Base-by-base conservation (phyloP, 306 rosid genomes). In the Gastrolobium bilobum region DNA sequence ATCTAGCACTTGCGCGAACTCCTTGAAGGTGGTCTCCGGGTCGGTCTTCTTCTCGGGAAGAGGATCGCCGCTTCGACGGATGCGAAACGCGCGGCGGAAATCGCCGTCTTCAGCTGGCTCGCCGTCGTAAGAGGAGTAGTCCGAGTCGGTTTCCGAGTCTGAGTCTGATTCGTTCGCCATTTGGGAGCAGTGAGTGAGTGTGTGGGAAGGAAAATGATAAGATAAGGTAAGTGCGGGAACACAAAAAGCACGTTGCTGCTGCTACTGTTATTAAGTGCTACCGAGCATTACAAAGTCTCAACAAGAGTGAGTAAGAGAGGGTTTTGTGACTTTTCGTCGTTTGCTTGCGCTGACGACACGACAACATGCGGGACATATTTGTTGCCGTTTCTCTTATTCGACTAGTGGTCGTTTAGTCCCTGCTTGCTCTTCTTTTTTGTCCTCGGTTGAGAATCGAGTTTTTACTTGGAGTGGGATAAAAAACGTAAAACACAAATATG, bases 161-260 rank as follows among this genome's bases (percentile, higher is more conserved):
- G 84, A 78, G 9, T 68, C 80, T 0, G 75, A 37, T 29, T 74
- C 79, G 4, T 83, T 72, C 10, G 86, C 61, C 86, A 83, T 83
- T 73, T 20, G 0, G 1, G 67, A 38, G 34, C 11, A 34, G 3
- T 30, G 46, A 31, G 61, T 6, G 74, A 4, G 35, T 15, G 69
- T 20, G 14, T 9, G 10, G 1, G 7, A n/a, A 43, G 4, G 11
- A n/a, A 6, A 10, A 7, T 8, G 61, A 75, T 5, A 48, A 56
- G 80, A 75, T 75, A 75, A 61, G 79, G 59, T 30, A 11, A 26
- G 40, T 26, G 73, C 29, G 33, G 11, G 37, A 59, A 34, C 59
- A 6, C 15, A 29, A 54, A 68, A 9, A 15, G n/a, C 9, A 6
- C 33, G 38, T 39, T 40, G 59, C 74, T 31, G 9, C 60, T 67